Percentiles rank a stretch among this genome's conserved stretches.
Evolutionary conservation across 176 grass and related monocot genomes (phyloP).

Genomic region (Alloteropsis semialata): DNA sequence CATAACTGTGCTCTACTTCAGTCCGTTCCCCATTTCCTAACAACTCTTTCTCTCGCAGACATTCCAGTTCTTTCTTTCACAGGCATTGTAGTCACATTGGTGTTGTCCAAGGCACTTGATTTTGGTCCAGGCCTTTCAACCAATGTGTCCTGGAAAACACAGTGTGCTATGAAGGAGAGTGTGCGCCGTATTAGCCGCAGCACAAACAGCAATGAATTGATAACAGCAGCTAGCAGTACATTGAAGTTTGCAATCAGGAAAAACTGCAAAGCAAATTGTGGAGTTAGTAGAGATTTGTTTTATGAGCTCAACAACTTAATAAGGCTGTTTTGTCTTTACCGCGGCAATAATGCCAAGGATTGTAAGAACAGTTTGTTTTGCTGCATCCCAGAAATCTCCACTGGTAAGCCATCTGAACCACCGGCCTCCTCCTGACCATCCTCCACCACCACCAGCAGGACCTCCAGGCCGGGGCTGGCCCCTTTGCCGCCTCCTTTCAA

Average conservation of each 20-base stretch:
- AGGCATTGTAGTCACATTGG: conserved; percentile 29
- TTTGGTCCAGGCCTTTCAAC: conserved; percentile 12
- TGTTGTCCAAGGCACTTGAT: conserved; percentile 16
- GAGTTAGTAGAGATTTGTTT: background rate
- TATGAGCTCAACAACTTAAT: background rate
- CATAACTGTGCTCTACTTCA: conserved; percentile 19
- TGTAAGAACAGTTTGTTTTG: conserved; percentile 54
- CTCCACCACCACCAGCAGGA: conserved; percentile 37
- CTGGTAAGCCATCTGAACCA: conserved; percentile 72
- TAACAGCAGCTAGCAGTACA: conserved; percentile 37
- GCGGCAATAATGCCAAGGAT: conserved; percentile 53
- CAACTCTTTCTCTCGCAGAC: conserved; percentile 62
- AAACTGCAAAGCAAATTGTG: conserved; percentile 47
- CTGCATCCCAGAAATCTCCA: conserved; percentile 72
- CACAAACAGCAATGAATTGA: conserved; percentile 54
- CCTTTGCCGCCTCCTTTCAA: conserved; percentile 30
- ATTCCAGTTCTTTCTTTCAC: conserved; percentile 30
- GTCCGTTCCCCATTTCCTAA: conserved; percentile 68
- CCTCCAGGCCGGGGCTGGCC: conserved; percentile 1
- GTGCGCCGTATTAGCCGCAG: conserved; percentile 44
- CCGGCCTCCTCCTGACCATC: conserved; percentile 61
- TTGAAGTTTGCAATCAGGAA: conserved; percentile 75
- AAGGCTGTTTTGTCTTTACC: conserved; percentile 22
- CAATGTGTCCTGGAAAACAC: background rate
- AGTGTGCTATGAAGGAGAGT: conserved; percentile 28